Conservation (phyloP, 1,139 yeast species). For the Magnusiomyces suaveolens region DNA sequence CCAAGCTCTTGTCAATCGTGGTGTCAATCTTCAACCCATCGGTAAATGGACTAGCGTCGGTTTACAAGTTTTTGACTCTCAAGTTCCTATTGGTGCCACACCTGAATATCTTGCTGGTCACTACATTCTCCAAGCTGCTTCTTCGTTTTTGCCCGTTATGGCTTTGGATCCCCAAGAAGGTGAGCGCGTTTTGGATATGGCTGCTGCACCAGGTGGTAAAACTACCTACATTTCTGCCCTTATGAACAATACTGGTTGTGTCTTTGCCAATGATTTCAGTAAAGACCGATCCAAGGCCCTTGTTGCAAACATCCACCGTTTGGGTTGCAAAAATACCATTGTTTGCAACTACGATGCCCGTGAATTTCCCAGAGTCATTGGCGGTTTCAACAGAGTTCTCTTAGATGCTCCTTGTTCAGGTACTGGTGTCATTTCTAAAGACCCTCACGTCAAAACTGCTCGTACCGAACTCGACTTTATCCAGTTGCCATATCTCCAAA, state of each 20-base stretch:
- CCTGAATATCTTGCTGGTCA: constrained; percentile 98
- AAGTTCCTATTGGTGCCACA: constrained; percentile 98
- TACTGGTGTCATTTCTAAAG: constrained; percentile 98
- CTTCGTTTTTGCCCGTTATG: constrained; percentile 95
- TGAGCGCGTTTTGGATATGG: constrained; percentile 95
- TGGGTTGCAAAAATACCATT: constrained; percentile 93
- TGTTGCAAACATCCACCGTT: constrained; percentile 93
- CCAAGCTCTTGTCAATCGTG: constrained; percentile 88
- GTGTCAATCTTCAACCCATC: constrained; percentile 94
- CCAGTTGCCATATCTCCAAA: constrained; percentile 93
- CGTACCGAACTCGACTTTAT: constrained; percentile 95
- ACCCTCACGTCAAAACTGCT: constrained; percentile 85
- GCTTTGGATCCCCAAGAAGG: constrained; percentile 94
- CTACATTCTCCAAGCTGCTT: constrained; percentile 95
- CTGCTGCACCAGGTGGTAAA: constrained; percentile 99
- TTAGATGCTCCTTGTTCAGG: constrained; percentile 99
- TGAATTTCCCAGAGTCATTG: constrained; percentile 95
- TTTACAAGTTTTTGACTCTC: constrained; percentile 91
- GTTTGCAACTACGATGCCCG: constrained; percentile 98
- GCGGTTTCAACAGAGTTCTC: constrained; percentile 91
- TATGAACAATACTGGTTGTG: constrained; percentile 96
- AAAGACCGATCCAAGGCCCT: constrained; percentile 92
- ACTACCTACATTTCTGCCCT: constrained; percentile 92
- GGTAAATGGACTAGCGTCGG: constrained; percentile 99
- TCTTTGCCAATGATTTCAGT: constrained; percentile 94